Percentiles rank a stretch among this genome's conserved stretches.
phyloP scores from a whole-genome alignment of 805 yeast species.

The Saccharomycopsis guyanensis region DNA sequence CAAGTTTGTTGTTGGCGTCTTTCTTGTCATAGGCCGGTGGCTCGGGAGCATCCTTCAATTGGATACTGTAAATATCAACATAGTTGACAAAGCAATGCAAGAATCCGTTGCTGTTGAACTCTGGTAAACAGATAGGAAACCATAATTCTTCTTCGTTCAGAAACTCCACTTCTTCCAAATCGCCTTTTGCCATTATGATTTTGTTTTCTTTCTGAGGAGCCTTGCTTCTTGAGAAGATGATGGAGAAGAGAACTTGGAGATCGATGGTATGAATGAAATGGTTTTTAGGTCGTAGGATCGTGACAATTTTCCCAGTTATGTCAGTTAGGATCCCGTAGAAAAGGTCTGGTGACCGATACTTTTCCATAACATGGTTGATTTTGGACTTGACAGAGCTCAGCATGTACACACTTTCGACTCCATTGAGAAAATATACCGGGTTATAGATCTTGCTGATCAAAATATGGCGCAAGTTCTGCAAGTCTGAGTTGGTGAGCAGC shows the following conservation, averaged over 20 bases:
- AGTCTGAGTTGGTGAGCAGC: constrained; percentile 39
- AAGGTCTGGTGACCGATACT: constrained; percentile 33
- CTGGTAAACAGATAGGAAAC: constrained; percentile 90
- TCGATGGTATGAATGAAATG: constrained; percentile 81
- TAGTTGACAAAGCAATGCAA: constrained; percentile 72
- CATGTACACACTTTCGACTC: constrained; percentile 56
- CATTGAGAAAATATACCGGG: constrained; percentile 56
- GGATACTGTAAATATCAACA: constrained; percentile 30
- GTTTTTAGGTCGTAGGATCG: constrained; percentile 65
- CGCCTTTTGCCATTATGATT: constrained; percentile 4
- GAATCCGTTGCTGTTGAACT: constrained; percentile 84
- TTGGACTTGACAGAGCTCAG: constrained; percentile 48
- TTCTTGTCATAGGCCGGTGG: constrained; percentile 8
- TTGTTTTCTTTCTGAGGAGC: constrained; percentile 3
- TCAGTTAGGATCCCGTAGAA: constrained; percentile 71
- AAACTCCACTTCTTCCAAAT: constrained; percentile 17
- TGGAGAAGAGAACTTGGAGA: constrained; percentile 61
- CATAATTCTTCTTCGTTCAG: constrained; percentile 64
- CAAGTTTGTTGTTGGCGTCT: constrained; percentile 31
- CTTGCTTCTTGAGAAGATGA: constrained; percentile 37
- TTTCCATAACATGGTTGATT: constrained; percentile 47
- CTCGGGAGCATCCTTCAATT: neutral
- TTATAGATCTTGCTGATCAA: constrained; percentile 35
- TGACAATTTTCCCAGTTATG: constrained; percentile 55
- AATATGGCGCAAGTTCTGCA: constrained; percentile 29